Percentiles rank a stretch among this genome's conserved stretches.
These are phyloP conservation scores for Phaeolepiota aurea DNA, from an alignment of 768 basidiomycete species.

Conservation along the genomic window DNA sequence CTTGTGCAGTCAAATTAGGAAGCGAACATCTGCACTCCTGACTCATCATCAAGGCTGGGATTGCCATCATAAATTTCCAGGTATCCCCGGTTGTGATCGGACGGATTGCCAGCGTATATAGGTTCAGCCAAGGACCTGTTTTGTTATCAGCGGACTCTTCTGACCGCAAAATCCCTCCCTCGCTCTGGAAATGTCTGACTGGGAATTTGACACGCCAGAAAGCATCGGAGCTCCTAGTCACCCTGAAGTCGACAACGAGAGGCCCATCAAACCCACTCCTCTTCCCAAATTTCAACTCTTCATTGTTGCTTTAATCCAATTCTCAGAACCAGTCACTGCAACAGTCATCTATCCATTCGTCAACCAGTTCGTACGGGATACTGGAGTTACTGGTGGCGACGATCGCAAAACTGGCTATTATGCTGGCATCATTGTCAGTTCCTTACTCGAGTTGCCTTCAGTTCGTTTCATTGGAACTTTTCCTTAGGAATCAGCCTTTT, in stretches of 20 bases:
- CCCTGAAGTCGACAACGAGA: not conserved
- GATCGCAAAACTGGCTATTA: constrained; percentile 39
- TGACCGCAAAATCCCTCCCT: not conserved
- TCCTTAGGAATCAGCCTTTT: constrained; percentile 35
- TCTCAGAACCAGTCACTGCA: constrained; percentile 34
- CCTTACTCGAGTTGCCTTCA: not conserved
- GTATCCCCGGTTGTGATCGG: too few relatives aligned
- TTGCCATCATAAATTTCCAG: too few relatives aligned
- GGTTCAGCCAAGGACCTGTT: too few relatives aligned
- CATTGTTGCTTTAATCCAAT: constrained; percentile 29
- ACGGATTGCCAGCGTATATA: too few relatives aligned
- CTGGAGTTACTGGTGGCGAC: constrained; percentile 33
- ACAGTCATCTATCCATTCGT: constrained; percentile 40
- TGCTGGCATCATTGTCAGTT: constrained; percentile 34
- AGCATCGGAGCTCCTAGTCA: not conserved
- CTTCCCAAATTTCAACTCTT: constrained; percentile 31
- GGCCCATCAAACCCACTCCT: constrained; percentile 17
- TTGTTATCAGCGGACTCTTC: too few relatives aligned
- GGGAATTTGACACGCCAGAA: not conserved
- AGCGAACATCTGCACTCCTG: too few relatives aligned
- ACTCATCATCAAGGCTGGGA: too few relatives aligned
- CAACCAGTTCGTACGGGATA: constrained; percentile 34
- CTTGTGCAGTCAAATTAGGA: too few relatives aligned
- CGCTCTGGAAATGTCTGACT: constrained; percentile 1
- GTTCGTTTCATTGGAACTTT: not conserved